Evolutionary conservation across 164 flowering plant species (phyloP), one percentile per base, ranked within the genome.

Genomic region (Stephania cephalantha): DNA sequence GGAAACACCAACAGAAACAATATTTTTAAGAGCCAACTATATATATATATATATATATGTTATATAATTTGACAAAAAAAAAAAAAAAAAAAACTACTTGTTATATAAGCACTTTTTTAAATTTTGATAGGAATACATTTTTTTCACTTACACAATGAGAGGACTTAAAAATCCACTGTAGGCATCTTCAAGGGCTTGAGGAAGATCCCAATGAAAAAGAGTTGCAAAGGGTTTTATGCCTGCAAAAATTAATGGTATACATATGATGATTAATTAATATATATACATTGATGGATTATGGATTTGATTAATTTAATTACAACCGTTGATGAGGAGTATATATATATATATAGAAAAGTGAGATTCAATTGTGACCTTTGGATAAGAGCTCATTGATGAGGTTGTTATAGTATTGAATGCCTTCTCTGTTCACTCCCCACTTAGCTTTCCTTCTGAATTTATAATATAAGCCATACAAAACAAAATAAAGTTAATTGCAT

Each of bases 321-420:
- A 20, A 18, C 64, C 13, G 17, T 35, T 1, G 70, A 35, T 9
- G 46, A 64, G 7, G 17, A 22, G 15, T 3, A n/a, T 3, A n/a
- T 44, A 64, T 13, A 69, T 3, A n/a, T 3, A n/a, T 44, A 64
- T 13, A 69, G 42, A 44, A 5, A 25, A 53, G 53, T 13, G 11
- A 44, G 74, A 46, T 65, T 5, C 20, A 68, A 48, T 10, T 48
- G 12, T n/a, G 2, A 78, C 84, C 84, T 18, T 80, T 73, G 44
- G 78, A 45, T 29, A 79, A 11, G 25, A 85, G 82, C 73, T 83
- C 85, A 31, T 85, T 22, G 70, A 83, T 83, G 77, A 83, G 80
- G 31, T 80, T 79, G 77, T 82, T 83, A 83, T 85, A 85, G 61
- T 50, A 83, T 6, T 22, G 10, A 71, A 85, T 69, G 18, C 87